These are phyloP conservation scores for Amanita polypyramis DNA, from an alignment of 768 basidiomycete species.

Conservation along the genomic window DNA sequence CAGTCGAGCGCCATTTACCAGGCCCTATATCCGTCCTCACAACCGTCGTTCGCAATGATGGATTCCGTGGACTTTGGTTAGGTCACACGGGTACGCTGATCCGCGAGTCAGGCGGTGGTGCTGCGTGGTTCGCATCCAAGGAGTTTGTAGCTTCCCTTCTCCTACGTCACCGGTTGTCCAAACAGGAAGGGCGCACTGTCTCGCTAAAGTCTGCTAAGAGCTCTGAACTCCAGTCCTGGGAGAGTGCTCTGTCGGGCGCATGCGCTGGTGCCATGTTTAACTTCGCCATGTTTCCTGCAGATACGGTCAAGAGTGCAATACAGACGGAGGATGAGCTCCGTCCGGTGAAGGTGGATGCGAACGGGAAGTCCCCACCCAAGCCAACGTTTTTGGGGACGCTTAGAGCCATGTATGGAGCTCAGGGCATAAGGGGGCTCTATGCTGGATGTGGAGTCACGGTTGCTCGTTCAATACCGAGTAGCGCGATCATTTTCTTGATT, in stretches of 20 bases:
- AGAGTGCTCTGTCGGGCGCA: constrained; percentile 73
- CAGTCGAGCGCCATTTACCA: constrained; percentile 13
- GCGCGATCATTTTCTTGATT: constrained; percentile 83
- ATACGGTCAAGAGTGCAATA: constrained; percentile 83
- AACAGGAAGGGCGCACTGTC: constrained; percentile 10
- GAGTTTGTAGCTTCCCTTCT: constrained; percentile 63
- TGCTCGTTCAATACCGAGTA: constrained; percentile 72
- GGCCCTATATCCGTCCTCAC: constrained; percentile 19
- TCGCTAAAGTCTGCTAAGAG: constrained; percentile 10
- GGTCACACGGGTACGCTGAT: constrained; percentile 82
- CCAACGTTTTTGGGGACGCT: constrained; percentile 49
- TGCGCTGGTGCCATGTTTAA: constrained; percentile 73
- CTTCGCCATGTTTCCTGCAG: constrained; percentile 79
- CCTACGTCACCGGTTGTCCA: constrained; percentile 31
- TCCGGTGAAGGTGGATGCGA: constrained; percentile 18
- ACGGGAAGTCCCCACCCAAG: constrained; percentile 16
- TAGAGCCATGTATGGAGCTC: constrained; percentile 57
- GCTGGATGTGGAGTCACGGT: constrained; percentile 87
- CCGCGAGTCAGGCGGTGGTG: constrained; percentile 78
- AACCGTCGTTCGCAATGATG: constrained; percentile 24
- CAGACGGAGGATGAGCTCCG: constrained; percentile 83
- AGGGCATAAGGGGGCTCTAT: constrained; percentile 73
- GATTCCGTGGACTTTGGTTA: constrained; percentile 71
- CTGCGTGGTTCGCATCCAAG: constrained; percentile 84
- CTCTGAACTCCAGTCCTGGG: constrained; percentile 44